Evolutionary conservation across 257 asterid genomes (phyloP).

Genomic region (Buddleja alternifolia): DNA sequence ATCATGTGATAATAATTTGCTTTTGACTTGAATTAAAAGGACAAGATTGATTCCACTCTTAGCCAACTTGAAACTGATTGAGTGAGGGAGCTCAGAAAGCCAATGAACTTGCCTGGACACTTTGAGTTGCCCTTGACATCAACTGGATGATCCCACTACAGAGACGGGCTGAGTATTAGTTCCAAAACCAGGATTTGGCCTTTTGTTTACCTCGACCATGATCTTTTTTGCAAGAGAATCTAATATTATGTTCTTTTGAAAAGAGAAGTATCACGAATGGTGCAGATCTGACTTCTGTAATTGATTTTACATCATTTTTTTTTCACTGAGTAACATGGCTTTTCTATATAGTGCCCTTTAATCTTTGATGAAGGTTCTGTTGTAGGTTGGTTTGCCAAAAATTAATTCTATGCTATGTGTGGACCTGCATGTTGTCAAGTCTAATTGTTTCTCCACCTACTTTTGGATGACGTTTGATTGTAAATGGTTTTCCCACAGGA

Average conservation of each 20-base stretch:
- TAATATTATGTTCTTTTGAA: not conserved
- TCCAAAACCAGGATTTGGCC: not conserved
- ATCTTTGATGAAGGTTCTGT: conserved; percentile 7
- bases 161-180: not conserved
- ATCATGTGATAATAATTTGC: not conserved
- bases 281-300: not conserved
- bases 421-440: not conserved
- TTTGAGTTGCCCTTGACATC: not conserved
- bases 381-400: not conserved
- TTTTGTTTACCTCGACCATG: too few species aligned
- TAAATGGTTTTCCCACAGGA: conserved; percentile 37
- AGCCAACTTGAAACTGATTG: not conserved
- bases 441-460: conserved; percentile 11
- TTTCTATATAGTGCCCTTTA: not conserved
- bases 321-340: not conserved
- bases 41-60: not conserved
- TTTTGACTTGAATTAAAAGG: not conserved
- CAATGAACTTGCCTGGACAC: not conserved
- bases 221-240: not conserved
- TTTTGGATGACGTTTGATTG: not conserved
- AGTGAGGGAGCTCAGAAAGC: not conserved
- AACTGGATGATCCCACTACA: too few species aligned
- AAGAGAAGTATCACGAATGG: not conserved
- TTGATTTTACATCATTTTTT: not conserved
- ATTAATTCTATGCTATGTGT: conserved; percentile 2